Conservation (phyloP, 2,329 filamentous ascomycete species). For the Stemphylium beticola region DNA sequence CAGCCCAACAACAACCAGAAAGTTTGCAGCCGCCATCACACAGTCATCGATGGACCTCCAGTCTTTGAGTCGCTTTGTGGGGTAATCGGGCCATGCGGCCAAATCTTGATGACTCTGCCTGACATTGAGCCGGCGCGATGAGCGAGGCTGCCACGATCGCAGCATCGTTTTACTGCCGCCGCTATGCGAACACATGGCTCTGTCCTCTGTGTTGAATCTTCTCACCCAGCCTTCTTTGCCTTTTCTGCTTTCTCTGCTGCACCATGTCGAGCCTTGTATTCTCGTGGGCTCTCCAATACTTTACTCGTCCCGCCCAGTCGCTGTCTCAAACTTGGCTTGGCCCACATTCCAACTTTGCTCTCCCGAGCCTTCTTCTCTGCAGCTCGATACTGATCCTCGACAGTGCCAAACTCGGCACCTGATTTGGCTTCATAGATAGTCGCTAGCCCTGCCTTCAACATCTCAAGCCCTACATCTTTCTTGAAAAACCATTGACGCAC, state of each 20-base stretch:
- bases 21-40: background rate
- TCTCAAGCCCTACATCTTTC: slow-evolving; percentile 84
- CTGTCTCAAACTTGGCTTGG: slow-evolving; percentile 50
- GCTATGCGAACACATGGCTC: background rate
- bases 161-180: background rate
- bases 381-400: slow-evolving; percentile 66
- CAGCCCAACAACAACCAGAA: background rate
- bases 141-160: slow-evolving; percentile 5
- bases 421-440: slow-evolving; percentile 93
- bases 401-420: slow-evolving; percentile 83
- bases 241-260: slow-evolving; percentile 51
- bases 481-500: slow-evolving; percentile 71
- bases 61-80: slow-evolving; percentile 9
- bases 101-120: slow-evolving; percentile 5
- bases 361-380: slow-evolving; percentile 63
- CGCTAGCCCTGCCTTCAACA: slow-evolving; percentile 83
- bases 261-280: slow-evolving; percentile 75
- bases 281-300: slow-evolving; percentile 78
- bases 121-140: slow-evolving; percentile 3
- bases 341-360: slow-evolving; percentile 69
- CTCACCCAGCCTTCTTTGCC: slow-evolving; percentile 41
- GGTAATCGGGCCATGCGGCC: slow-evolving; percentile 11
- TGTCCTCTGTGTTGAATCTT: background rate
- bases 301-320: slow-evolving; percentile 55
- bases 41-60: slow-evolving; percentile 3